phyloP scores from a whole-genome alignment of 352 stramenopile genomes.

The Globisporangium uncinulatum region DNA sequence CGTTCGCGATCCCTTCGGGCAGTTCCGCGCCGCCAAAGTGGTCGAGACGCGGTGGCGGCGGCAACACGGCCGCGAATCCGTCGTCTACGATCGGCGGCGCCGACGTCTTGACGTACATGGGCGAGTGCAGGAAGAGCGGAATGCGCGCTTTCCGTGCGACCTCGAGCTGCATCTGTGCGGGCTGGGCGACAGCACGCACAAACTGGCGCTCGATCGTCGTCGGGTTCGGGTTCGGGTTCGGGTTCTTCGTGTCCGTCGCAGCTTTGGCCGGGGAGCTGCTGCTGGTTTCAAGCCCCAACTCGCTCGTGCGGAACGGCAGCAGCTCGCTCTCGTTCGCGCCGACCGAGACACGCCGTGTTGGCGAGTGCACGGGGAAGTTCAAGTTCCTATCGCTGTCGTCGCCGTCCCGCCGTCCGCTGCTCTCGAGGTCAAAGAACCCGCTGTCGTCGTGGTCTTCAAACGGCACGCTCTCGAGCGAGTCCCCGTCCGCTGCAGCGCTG shows the following conservation, averaged over 20 bases:
- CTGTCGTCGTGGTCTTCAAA: slow-evolving; percentile 41
- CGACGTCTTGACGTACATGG: slow-evolving; percentile 81
- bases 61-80: slow-evolving; percentile 6
- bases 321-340: neutral
- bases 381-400: neutral
- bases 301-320: slow-evolving; percentile 5
- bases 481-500: slow-evolving; percentile 18
- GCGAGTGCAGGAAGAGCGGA: slow-evolving; percentile 79
- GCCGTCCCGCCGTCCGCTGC: slow-evolving; percentile 13
- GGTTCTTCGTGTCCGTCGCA: slow-evolving; percentile 30
- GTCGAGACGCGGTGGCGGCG: slow-evolving; percentile 8
- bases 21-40: slow-evolving; percentile 16
- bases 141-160: slow-evolving; percentile 79
- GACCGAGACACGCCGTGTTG: slow-evolving; percentile 9
- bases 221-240: neutral
- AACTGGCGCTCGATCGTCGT: slow-evolving; percentile 55
- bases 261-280: slow-evolving; percentile 27
- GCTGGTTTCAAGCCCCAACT: slow-evolving; percentile 7
- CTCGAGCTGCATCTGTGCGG: slow-evolving; percentile 84
- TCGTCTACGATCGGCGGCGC: slow-evolving; percentile 50
- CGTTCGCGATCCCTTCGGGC: slow-evolving; percentile 12
- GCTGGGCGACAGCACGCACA: slow-evolving; percentile 55
- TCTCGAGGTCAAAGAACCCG: slow-evolving; percentile 51
- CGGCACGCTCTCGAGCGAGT: slow-evolving; percentile 44
- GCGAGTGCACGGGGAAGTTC: slow-evolving; percentile 12